Base-by-base conservation (phyloP, 2,329 filamentous ascomycete genomes). In the Nemania bipapillata region DNA sequence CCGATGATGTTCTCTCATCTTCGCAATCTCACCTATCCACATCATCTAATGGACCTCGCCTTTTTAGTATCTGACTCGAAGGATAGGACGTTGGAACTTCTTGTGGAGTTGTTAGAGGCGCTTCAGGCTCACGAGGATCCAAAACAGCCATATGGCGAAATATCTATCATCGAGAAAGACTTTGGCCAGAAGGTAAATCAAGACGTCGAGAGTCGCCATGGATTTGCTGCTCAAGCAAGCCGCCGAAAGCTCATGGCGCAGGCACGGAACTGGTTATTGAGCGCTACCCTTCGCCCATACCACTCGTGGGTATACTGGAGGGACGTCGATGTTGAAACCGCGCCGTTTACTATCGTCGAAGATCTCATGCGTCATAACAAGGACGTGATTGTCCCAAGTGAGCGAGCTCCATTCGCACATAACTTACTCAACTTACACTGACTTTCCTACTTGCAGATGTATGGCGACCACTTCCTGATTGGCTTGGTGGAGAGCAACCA, bases 261-360 rank as follows among this genome's bases (percentile, higher is more conserved):
- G 82, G 96, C 96, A 58, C 89, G 96, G 70, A 99, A 99, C 81
- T 99, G 96, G 96, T 85, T 99, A 60, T 83, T 99, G 65, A 97
- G 94, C 76, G 95, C 96, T 47, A 95, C 96, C 24, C 83, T 99
- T 62, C 90, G 96, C 50, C 96, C 96, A 1, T 96, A 96, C 60
- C 96, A 99, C 79, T 97, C 94, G 72, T 99, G 96, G 96, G 96
- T 99, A 9, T 99, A 99, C 79, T 99, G 96, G 96, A 90, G 96
- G 81, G 96, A 99, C 82, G 96, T 97, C 26, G 96, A 99, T 81
- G 96, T 99, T 8, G 94, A 98, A 81, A 99, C 96, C 1, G 96
- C 96, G 2, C 96, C 96, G 0, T 96, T 95, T 77, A 98, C 96
- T 0, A 98, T 99, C 74, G 83, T 99, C 71, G 96, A 99, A 79